These are phyloP conservation scores for Pyrenochaeta sp. DNA, from an alignment of 2,329 filamentous ascomycete genomes.

Conservation along the genomic window DNA sequence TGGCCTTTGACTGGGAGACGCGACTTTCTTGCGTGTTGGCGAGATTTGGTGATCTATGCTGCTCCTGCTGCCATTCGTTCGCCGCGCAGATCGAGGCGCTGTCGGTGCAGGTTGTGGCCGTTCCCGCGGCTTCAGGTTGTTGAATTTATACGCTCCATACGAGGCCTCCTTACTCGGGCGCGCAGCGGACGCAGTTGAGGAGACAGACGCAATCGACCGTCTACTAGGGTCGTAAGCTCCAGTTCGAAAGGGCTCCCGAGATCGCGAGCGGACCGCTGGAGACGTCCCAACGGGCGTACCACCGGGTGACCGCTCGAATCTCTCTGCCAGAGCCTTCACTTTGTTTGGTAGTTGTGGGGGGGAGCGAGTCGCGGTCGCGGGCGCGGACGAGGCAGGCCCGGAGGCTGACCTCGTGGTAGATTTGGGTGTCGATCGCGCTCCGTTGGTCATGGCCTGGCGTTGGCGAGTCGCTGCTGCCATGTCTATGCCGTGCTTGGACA, in stretches of 20 bases:
- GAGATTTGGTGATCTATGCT: slow-evolving; percentile 36
- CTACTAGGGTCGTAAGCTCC: slow-evolving; percentile 19
- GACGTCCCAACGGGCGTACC: slow-evolving; percentile 29
- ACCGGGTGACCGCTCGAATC: slow-evolving; percentile 46
- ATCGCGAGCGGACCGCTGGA: slow-evolving; percentile 30
- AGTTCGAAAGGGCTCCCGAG: slow-evolving; percentile 24
- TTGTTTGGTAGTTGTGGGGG: slow-evolving; percentile 38
- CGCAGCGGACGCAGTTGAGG: slow-evolving; percentile 39
- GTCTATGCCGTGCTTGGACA: slow-evolving; percentile 22
- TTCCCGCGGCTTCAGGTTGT: slow-evolving; percentile 46
- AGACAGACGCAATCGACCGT: slow-evolving; percentile 27
- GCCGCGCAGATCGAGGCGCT: slow-evolving; percentile 34
- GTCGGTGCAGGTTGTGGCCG: slow-evolving; percentile 46
- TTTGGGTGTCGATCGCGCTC: slow-evolving; percentile 35
- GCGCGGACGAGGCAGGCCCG: slow-evolving; percentile 39
- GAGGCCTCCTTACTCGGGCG: slow-evolving; percentile 39
- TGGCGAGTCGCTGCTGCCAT: slow-evolving; percentile 23
- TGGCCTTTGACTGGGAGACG: slow-evolving; percentile 34
- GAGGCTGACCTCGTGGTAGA: slow-evolving; percentile 40
- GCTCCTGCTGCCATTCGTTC: slow-evolving; percentile 34
- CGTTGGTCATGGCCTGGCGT: slow-evolving; percentile 40
- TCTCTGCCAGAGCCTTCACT: slow-evolving; percentile 47
- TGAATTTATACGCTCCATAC: slow-evolving; percentile 47
- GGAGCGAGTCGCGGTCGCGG: slow-evolving; percentile 28
- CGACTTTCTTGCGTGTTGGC: slow-evolving; percentile 33